phyloP scores from a whole-genome alignment of 768 basidiomycete species.

The Pleurotus pulmonarius region DNA sequence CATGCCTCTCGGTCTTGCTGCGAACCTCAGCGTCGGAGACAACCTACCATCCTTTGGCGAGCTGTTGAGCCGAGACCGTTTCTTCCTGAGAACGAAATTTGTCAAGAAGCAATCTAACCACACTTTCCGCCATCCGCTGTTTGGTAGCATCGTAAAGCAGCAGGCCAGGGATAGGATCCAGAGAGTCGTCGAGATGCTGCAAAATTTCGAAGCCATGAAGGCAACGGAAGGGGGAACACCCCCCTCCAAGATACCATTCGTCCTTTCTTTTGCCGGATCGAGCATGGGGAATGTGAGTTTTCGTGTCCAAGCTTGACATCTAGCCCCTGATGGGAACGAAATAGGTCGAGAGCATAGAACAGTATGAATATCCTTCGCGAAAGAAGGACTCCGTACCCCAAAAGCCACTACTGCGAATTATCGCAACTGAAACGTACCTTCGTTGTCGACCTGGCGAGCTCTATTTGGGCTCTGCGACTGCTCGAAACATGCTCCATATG shows the following conservation, averaged over 20 bases:
- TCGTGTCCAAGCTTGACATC: not conserved
- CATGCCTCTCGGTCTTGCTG: slow-evolving; percentile 35
- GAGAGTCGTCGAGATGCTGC: slow-evolving; percentile 17
- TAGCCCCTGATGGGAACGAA: not conserved
- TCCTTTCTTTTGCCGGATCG: slow-evolving; percentile 5
- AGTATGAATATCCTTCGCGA: slow-evolving; percentile 2
- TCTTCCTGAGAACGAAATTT: slow-evolving; percentile 37
- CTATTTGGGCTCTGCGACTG: slow-evolving; percentile 22
- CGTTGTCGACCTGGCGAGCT: slow-evolving; percentile 26
- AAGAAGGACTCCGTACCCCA: not conserved
- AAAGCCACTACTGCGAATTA: slow-evolving; percentile 5
- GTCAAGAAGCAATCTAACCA: slow-evolving; percentile 31
- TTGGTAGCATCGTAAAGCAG: slow-evolving; percentile 34
- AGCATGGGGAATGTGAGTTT: slow-evolving; percentile 5
- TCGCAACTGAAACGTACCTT: slow-evolving; percentile 10
- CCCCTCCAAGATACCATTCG: slow-evolving; percentile 8
- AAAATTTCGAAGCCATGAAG: slow-evolving; percentile 8
- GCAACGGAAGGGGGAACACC: slow-evolving; percentile 13
- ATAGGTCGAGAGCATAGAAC: slow-evolving; percentile 6
- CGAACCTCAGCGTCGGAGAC: slow-evolving; percentile 26
- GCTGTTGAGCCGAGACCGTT: slow-evolving; percentile 43
- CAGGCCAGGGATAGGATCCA: slow-evolving; percentile 22
- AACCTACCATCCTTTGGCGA: slow-evolving; percentile 34
- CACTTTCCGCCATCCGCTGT: slow-evolving; percentile 40
- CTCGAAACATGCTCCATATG: slow-evolving; percentile 6